Evolutionary conservation across 345 rosid species (phyloP).

Genomic region (Zanthoxylum bungeanum): DNA sequence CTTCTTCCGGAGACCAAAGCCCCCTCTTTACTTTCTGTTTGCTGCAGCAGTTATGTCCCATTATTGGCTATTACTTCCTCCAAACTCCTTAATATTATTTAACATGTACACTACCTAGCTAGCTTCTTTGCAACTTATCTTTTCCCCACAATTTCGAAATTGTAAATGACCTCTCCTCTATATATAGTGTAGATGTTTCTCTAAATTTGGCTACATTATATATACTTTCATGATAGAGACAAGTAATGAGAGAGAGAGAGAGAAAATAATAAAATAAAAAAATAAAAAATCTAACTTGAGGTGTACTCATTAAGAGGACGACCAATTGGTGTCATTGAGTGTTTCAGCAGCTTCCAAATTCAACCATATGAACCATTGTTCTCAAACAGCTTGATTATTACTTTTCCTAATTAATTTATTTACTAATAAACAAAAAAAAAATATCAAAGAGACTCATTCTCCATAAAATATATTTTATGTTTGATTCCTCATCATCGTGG

Average conservation of each 20-base stretch:
- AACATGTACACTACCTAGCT: background rate
- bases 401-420: background rate
- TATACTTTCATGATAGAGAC: slow-evolving; percentile 1
- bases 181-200: slow-evolving; percentile 5
- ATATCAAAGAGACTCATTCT: too few species aligned
- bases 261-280: too few species aligned
- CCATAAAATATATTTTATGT: too few species aligned
- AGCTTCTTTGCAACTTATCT: background rate
- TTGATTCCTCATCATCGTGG: too few species aligned
- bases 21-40: slow-evolving; percentile 71
- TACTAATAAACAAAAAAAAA: too few species aligned
- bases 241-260: background rate
- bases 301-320: slow-evolving; percentile 22
- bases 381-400: slow-evolving; percentile 9
- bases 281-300: slow-evolving; percentile 17
- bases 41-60: slow-evolving; percentile 63
- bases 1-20: slow-evolving; percentile 67
- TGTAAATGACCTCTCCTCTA: background rate
- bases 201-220: background rate
- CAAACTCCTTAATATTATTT: too few species aligned
- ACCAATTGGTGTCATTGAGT: slow-evolving; percentile 31
- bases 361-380: slow-evolving; percentile 13
- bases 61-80: slow-evolving; percentile 11
- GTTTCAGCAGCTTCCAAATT: slow-evolving; percentile 20
- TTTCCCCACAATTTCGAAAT: background rate